phyloP scores from a whole-genome alignment of 2,329 filamentous ascomycete genomes.

The Nakataea oryzae region DNA sequence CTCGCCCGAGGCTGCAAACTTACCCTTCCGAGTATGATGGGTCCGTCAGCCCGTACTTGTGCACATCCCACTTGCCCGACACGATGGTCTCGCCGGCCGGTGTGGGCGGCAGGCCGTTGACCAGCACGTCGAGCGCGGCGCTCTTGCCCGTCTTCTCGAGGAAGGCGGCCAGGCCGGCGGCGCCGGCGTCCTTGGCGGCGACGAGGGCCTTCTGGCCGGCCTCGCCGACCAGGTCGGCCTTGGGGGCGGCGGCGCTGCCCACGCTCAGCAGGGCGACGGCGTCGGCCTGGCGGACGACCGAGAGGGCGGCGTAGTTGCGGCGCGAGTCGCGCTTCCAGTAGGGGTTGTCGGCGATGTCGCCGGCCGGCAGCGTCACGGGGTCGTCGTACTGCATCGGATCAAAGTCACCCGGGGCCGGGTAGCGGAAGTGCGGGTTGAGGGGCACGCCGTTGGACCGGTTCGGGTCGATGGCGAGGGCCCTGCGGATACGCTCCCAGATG shows the following conservation, averaged over 20 bases:
- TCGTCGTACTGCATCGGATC: conserved; percentile 68
- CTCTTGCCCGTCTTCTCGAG: conserved; percentile 48
- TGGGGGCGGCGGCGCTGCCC: conserved; percentile 71
- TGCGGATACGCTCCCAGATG: conserved; percentile 77
- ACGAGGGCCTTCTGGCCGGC: conserved; percentile 55
- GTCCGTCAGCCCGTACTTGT: conserved; percentile 59
- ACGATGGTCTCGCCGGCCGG: conserved; percentile 58
- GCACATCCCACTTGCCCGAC: conserved; percentile 49
- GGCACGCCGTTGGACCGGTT: conserved; percentile 86
- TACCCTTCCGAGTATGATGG: conserved; percentile 62
- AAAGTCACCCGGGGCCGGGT: conserved; percentile 66
- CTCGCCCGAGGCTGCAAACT: conserved; percentile 23
- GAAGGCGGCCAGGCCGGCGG: conserved; percentile 59
- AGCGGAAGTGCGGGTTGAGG: conserved; percentile 84
- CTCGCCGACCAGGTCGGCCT: conserved; percentile 68
- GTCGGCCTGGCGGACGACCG: conserved; percentile 73
- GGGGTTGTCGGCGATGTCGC: conserved; percentile 80
- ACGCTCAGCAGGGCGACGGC: conserved; percentile 76
- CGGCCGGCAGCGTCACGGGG: conserved; percentile 73
- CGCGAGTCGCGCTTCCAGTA: conserved; percentile 94
- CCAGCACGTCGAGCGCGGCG: conserved; percentile 49
- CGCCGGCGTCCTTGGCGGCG: conserved; percentile 63
- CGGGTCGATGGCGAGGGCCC: conserved; percentile 69
- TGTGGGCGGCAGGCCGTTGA: conserved; percentile 73
- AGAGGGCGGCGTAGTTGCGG: conserved; percentile 70